Conservation (phyloP, 2,329 filamentous ascomycete genomes). For the Bipolaris gigantea region DNA sequence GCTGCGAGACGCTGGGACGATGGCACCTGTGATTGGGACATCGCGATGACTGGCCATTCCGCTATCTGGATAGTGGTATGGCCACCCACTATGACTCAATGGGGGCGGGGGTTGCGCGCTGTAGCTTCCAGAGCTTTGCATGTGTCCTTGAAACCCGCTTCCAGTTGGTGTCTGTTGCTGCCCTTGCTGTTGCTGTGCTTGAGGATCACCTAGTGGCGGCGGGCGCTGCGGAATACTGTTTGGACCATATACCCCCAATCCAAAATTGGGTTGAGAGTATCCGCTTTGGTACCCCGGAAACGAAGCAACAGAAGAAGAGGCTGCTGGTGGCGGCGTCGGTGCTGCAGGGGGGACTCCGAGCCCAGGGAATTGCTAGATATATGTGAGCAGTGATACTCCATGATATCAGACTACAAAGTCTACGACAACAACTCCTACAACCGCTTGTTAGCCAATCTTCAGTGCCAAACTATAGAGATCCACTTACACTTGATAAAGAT, state of each 20-base stretch:
- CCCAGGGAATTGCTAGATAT: conserved; percentile 25
- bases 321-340: conserved; percentile 33
- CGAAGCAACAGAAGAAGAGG: conserved; percentile 23
- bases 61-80: conserved; percentile 18
- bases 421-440: conserved; percentile 10
- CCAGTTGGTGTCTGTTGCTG: conserved; percentile 15
- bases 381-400: conserved; percentile 13
- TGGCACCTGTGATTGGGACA: conserved; percentile 7
- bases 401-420: background rate
- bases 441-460: conserved; percentile 10
- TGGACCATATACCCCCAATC: conserved; percentile 11
- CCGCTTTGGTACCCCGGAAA: conserved; percentile 20
- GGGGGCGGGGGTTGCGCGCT: conserved; percentile 14
- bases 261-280: conserved; percentile 15
- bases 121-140: conserved; percentile 12
- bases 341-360: conserved; percentile 27
- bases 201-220: conserved; percentile 21
- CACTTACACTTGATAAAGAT: conserved; percentile 36
- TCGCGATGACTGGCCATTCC: conserved; percentile 6
- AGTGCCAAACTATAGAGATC: background rate
- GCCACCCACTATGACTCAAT: conserved; percentile 21
- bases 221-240: conserved; percentile 21
- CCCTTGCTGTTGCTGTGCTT: conserved; percentile 7
- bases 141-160: conserved; percentile 14
- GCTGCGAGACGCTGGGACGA: conserved; percentile 18